Base-by-base conservation (phyloP, 345 rosid species). In the Murraya koenigii region DNA sequence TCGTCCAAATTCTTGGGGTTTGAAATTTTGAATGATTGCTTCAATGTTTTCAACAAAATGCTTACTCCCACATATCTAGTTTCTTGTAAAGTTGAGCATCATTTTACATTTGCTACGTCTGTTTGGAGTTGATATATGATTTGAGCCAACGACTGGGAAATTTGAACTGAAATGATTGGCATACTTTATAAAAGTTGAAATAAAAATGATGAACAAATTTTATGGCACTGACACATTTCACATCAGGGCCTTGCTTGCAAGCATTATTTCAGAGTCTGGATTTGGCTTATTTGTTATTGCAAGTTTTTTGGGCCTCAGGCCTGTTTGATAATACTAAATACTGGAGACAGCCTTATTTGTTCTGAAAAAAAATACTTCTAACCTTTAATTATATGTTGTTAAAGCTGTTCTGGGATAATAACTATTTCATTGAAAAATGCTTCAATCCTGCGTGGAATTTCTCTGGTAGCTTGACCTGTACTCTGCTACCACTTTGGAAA, bases 401-500 rank as follows among this genome's bases (percentile, higher is more conserved):
- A 11, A 44, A 3, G 3, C 0, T 44, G 49, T 44, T 44, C 49
- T 11, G 49, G 49, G 49, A 44, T 44, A 13, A 5, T 3, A 44
- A 11, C 17, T 44, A 13, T 13, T 44, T 44, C 1, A 44, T 44
- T 44, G 49, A 44, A 13, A 3, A 44, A 44, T 13, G 49, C 56
- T 52, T 70, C 61, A 71, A 62, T 38, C 49, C 23, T 49, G 68
- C 23, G 22, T 4, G 62, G 78, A 73, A 66, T 77, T 73, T 67
- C 56, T 69, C 17, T 76, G 65, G 76, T 76, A 81, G 60, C 81
- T 84, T 3, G 87, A 63, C 77, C 79, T 79, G 70, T 81, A 81
- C 41, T 81, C 87, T 26, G 87, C 83, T 41, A 74, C 87, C 64
- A 81, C 81, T 41, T 81, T 77, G 3, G 83, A 79, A 61, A 81